Conservation (phyloP, 768 basidiomycete species). For the Artomyces pyxidatus region DNA sequence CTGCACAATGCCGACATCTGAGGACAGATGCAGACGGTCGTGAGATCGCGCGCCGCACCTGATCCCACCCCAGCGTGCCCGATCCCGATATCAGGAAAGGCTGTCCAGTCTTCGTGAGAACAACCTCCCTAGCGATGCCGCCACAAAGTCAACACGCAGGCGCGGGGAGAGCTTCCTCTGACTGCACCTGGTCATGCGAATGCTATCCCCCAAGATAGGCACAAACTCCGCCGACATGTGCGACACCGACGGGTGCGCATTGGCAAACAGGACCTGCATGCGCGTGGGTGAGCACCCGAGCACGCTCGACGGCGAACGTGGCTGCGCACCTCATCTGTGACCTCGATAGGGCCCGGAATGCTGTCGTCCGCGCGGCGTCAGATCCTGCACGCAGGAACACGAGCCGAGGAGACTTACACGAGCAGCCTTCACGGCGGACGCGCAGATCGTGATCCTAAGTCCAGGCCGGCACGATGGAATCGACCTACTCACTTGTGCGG, state of each 20-base stretch:
- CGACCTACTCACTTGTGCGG: conserved; percentile 39
- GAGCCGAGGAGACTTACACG: conserved; percentile 18
- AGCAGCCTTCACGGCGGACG: conserved; percentile 5
- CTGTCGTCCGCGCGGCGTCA: conserved; percentile 14
- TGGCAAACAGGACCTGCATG: conserved; percentile 75
- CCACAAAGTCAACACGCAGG: neutral
- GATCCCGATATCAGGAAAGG: conserved; percentile 92
- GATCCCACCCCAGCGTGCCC: conserved; percentile 96
- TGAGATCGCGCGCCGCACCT: conserved; percentile 37
- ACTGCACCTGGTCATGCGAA: conserved; percentile 79
- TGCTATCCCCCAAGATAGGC: conserved; percentile 79
- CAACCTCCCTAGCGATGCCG: conserved; percentile 46
- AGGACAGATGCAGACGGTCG: neutral
- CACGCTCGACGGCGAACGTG: neutral
- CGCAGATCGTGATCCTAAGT: no score
- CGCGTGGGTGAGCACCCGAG: neutral
- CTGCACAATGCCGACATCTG: conserved; percentile 28
- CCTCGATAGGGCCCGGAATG: conserved; percentile 51
- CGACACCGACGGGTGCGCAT: conserved; percentile 86
- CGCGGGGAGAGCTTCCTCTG: conserved; percentile 15
- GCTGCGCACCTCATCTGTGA: conserved; percentile 45
- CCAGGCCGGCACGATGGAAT: neutral
- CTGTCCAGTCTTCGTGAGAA: conserved; percentile 73
- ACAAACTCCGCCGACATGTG: conserved; percentile 88
- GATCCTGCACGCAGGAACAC: neutral